These are phyloP conservation scores for Mucor mucedo DNA, from an alignment of 371 early-diverging fungal genomes.

Conservation along the genomic window DNA sequence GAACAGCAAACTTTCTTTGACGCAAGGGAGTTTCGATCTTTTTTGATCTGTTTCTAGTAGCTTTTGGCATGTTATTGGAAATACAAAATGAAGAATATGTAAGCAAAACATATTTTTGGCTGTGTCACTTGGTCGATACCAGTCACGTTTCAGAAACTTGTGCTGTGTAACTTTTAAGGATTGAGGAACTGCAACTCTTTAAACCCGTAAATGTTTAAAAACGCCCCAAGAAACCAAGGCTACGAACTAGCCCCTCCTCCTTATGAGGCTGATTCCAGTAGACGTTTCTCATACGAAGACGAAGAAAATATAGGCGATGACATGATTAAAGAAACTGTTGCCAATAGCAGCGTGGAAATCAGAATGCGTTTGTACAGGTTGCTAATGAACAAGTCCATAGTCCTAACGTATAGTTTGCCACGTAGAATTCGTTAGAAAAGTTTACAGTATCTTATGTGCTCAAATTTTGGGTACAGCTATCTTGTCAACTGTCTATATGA, in stretches of 20 bases:
- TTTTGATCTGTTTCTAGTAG: conserved; percentile 29
- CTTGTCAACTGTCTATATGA: conserved; percentile 62
- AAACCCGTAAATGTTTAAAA: conserved; percentile 7
- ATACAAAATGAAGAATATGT: conserved; percentile 3
- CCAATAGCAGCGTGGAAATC: conserved; percentile 57
- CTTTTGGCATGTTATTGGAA: conserved; percentile 50
- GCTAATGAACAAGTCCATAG: neutral
- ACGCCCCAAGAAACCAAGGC: neutral
- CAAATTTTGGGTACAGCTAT: conserved; percentile 66
- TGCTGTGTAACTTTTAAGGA: neutral
- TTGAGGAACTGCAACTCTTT: neutral
- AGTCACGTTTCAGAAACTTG: neutral
- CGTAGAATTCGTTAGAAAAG: conserved; percentile 77
- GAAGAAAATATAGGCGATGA: conserved; percentile 53
- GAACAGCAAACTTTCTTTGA: conserved; percentile 33
- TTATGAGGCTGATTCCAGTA: conserved; percentile 42
- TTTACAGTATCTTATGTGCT: conserved; percentile 71
- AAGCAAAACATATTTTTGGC: neutral
- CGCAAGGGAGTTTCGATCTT: conserved; percentile 21
- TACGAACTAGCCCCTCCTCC: conserved; percentile 49
- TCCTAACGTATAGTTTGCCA: neutral
- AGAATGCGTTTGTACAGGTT: conserved; percentile 45
- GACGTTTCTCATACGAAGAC: conserved; percentile 27
- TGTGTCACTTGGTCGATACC: neutral
- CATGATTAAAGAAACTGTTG: conserved; percentile 61